These are phyloP conservation scores for Globisporangium okanoganense DNA, from an alignment of 352 stramenopile species.

Conservation along the genomic window DNA sequence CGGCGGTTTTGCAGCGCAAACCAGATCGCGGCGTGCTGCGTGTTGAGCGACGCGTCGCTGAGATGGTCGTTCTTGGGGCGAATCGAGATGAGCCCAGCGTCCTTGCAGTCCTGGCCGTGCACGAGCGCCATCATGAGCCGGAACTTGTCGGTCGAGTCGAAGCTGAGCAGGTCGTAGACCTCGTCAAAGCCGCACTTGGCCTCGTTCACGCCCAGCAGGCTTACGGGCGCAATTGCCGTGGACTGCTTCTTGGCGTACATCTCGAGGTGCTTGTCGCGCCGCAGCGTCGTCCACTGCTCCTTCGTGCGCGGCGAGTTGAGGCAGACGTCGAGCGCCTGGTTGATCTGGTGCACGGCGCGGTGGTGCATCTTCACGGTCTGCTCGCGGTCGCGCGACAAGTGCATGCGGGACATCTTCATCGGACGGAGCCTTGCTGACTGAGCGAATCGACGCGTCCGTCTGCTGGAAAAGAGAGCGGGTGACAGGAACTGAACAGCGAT, in stretches of 20 bases:
- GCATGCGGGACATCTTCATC: slow-evolving; percentile 25
- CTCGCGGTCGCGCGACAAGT: slow-evolving; percentile 45
- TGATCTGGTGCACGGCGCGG: slow-evolving; percentile 59
- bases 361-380: slow-evolving; percentile 57
- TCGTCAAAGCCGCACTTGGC: slow-evolving; percentile 55
- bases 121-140: slow-evolving; percentile 59
- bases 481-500: slow-evolving; percentile 3
- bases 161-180: slow-evolving; percentile 49
- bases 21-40: slow-evolving; percentile 58
- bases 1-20: slow-evolving; percentile 50
- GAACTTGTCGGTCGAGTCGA: slow-evolving; percentile 52
- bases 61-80: slow-evolving; percentile 29
- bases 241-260: slow-evolving; percentile 47
- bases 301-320: slow-evolving; percentile 51
- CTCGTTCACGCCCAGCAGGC: slow-evolving; percentile 62
- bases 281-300: slow-evolving; percentile 51
- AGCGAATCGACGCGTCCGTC: neutral
- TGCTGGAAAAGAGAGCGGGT: slow-evolving; percentile 1
- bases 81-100: slow-evolving; percentile 43
- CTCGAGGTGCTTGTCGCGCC: slow-evolving; percentile 45
- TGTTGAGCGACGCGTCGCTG: slow-evolving; percentile 32
- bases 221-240: slow-evolving; percentile 28
- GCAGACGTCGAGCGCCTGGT: slow-evolving; percentile 46
- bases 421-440: neutral
- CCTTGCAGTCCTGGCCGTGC: slow-evolving; percentile 50